These are phyloP conservation scores for Brassica carinata DNA, from an alignment of 345 rosid species.

Conservation along the genomic window DNA sequence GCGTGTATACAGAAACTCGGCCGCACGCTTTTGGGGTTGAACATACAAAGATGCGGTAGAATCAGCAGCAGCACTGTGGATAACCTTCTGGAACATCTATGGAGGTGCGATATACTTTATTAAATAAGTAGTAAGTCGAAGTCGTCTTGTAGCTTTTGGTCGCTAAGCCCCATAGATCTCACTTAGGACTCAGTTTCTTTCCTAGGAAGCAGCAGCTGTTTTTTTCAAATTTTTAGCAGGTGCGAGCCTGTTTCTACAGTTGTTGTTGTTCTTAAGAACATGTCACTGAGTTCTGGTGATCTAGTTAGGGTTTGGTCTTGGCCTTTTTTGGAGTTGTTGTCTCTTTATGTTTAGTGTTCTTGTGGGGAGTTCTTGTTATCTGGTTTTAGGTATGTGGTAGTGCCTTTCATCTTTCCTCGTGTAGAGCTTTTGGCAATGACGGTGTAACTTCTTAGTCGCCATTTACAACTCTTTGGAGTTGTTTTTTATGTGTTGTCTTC, in stretches of 20 bases:
- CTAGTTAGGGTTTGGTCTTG: conserved; percentile 37
- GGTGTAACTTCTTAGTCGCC: background rate
- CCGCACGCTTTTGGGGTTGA: conserved; percentile 71
- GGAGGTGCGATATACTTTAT: conserved; percentile 89
- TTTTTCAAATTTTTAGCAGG: conserved; percentile 55
- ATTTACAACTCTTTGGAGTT: background rate
- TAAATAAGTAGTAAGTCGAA: conserved; percentile 37
- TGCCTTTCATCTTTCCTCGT: background rate
- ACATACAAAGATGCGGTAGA: conserved; percentile 75
- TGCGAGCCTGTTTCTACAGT: conserved; percentile 53
- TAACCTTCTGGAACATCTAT: conserved; percentile 63
- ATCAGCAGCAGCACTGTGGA: conserved; percentile 65
- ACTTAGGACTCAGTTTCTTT: conserved; percentile 44
- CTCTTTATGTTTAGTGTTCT: conserved; percentile 29
- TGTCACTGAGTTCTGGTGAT: conserved; percentile 49
- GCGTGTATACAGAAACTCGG: conserved; percentile 62
- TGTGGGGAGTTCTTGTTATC: conserved; percentile 33
- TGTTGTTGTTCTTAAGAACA: conserved; percentile 50
- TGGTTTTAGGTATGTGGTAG: conserved; percentile 24
- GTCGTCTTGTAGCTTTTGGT: conserved; percentile 62
- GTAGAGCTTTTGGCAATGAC: background rate
- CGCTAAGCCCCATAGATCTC: conserved; percentile 56
- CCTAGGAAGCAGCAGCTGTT: conserved; percentile 52
- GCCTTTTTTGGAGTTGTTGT: conserved; percentile 43
- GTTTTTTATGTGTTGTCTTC: background rate